These are phyloP conservation scores for Thoreauomyces humboldtii DNA, from an alignment of 192 early-diverging fungal species.

Conservation along the genomic window DNA sequence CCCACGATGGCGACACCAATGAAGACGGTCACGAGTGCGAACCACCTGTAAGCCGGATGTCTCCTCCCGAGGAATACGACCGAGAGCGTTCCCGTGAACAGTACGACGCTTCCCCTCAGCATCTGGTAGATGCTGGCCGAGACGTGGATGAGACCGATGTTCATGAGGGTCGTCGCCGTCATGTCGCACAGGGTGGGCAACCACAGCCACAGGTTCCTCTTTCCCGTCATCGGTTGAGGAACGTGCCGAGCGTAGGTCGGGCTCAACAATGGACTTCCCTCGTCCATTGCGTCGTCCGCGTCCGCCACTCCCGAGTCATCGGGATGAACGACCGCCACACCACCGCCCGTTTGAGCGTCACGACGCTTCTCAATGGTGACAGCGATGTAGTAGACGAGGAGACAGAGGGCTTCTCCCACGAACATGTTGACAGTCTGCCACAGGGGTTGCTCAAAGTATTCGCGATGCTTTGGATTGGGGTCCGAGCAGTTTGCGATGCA, in stretches of 20 bases:
- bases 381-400: constrained; percentile 63
- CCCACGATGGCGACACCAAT: constrained; percentile 89
- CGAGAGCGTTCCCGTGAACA: constrained; percentile 90
- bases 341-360: not conserved
- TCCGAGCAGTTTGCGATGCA: constrained; percentile 88
- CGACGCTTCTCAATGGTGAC: constrained; percentile 24
- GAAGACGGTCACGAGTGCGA: constrained; percentile 68
- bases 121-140: constrained; percentile 92
- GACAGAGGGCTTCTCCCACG: constrained; percentile 82
- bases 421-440: constrained; percentile 99
- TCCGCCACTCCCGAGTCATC: constrained; percentile 19
- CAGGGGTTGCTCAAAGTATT: constrained; percentile 94
- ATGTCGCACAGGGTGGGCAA: constrained; percentile 82
- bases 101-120: constrained; percentile 92
- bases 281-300: not conserved
- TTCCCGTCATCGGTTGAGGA: constrained; percentile 51
- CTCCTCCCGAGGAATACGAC: constrained; percentile 79
- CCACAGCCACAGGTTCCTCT: constrained; percentile 59
- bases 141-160: constrained; percentile 91
- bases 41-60: constrained; percentile 76
- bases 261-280: constrained; percentile 24
- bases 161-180: constrained; percentile 87
- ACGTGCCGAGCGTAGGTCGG: not conserved
- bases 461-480: constrained; percentile 60
- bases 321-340: constrained; percentile 14